Evolutionary conservation across 106 monocot species (phyloP).

Genomic region (Cymbidium sinense): DNA sequence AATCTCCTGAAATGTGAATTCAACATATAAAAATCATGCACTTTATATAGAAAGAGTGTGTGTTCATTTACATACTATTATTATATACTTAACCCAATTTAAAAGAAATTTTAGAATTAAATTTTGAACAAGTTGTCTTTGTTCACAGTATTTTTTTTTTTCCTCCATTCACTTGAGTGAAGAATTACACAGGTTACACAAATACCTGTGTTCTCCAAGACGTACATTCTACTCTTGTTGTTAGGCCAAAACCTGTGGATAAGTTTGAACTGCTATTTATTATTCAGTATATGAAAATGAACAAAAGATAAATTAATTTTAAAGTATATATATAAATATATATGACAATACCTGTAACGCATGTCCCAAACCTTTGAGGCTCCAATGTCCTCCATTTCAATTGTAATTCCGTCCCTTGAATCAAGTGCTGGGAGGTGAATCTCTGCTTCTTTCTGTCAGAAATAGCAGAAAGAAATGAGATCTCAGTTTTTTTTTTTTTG

Average conservation of each 20-base stretch:
- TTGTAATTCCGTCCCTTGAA: slow-evolving; percentile 78
- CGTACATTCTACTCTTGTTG: slow-evolving; percentile 99
- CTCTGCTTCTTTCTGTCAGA: slow-evolving; percentile 80
- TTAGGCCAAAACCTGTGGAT: slow-evolving; percentile 84
- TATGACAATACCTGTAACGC: slow-evolving; percentile 78
- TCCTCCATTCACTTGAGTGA: not conserved
- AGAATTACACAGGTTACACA: not conserved
- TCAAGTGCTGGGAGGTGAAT: slow-evolving; percentile 83
- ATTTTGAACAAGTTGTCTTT: too few species aligned
- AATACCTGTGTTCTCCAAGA: slow-evolving; percentile 87
- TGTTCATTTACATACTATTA: too few species aligned
- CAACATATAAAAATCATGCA: not conserved
- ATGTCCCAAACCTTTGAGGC: slow-evolving; percentile 88
- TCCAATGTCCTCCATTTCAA: slow-evolving; percentile 89
- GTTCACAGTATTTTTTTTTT: too few species aligned
- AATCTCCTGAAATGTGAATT: slow-evolving; percentile 11
- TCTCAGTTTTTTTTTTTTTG: too few species aligned
- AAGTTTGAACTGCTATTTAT: not conserved
- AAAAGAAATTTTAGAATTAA: too few species aligned
- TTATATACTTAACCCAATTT: too few species aligned
- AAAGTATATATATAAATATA: not conserved
- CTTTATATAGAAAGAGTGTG: not conserved
- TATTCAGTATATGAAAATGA: not conserved
- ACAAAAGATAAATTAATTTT: not conserved
- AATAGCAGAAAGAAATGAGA: not conserved